Evolutionary conservation across 2,329 filamentous ascomycete genomes (phyloP), one percentile per base, ranked within the genome.

Genomic region (Eutypella sp.): DNA sequence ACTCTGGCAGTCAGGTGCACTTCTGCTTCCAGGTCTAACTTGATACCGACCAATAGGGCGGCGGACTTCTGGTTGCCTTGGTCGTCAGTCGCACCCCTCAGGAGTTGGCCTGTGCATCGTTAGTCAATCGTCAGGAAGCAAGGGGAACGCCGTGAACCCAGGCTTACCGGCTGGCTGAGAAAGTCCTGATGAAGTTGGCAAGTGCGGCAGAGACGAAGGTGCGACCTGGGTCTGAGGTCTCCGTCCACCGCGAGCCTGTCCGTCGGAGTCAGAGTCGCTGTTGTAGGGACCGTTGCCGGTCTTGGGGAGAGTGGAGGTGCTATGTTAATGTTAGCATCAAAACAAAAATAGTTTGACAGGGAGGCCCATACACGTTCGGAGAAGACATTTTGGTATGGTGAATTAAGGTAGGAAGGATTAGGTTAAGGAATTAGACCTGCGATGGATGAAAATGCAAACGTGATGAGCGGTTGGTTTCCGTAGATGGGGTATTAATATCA

Each of bases 1-100:
- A 82, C 70, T 42, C 79, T 65, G 41, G 79, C 79, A 16, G 78
- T 82, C 51, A 82, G 63, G 59, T 83, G 78, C 37, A 82, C 75
- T 59, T 82, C 79, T 13, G 79, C 79, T 60, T 83, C 79, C 18
- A 82, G 64, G 58, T 83, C 79, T 29, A 83, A 68, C 69, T 83
- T 82, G 67, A 82, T 81, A 46, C 79, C 79, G 31, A 83, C 69
- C 55, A 82, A 69, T 37, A 82, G 68, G 2, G 76, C 78, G 4
- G 79, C 76, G 34, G 74, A 64, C 64, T 79, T 82, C 48, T 76
- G 67, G 55, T 78, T 75, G 48, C 79, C 78, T 44, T 81, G 66
- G 24, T 77, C 73, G 49, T 81, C 76, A 25, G 74, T 72, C 13
- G 78, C 71, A 10, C 79, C 79, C 61, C 74, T 76, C 50, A 82